Percentiles rank a stretch among this genome's conserved stretches.
Conservation (phyloP, 495 filamentous ascomycete genomes). For the Endocarpon pusillum region DNA sequence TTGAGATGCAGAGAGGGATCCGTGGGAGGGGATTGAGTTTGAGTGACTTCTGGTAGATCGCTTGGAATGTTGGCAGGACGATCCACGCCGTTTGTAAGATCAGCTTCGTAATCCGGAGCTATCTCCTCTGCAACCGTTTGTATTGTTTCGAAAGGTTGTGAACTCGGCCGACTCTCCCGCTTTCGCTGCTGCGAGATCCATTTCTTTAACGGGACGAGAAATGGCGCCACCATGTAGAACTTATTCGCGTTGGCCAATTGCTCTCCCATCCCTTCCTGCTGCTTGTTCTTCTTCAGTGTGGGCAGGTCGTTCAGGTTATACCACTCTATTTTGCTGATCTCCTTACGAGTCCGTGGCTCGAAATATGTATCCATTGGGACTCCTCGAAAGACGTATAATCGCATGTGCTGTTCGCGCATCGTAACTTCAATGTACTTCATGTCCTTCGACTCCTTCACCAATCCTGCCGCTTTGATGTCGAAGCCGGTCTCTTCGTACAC, state of each 20-base stretch:
- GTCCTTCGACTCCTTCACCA: conserved; percentile 48
- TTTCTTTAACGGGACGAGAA: conserved; percentile 67
- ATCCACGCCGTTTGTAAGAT: conserved; percentile 6
- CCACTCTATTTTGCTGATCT: conserved; percentile 94
- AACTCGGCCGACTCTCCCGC: conserved; percentile 28
- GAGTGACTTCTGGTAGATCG: conserved; percentile 24
- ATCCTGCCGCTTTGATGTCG: conserved; percentile 53
- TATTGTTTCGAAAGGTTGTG: conserved; percentile 9
- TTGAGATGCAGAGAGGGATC: conserved; percentile 48
- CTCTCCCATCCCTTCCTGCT: conserved; percentile 29
- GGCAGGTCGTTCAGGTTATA: conserved; percentile 78
- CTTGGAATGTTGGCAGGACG: conserved; percentile 17
- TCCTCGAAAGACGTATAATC: conserved; percentile 76
- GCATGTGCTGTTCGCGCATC: conserved; percentile 84
- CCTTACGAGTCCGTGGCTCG: conserved; percentile 78
- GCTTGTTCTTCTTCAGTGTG: conserved; percentile 53
- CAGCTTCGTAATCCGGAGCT: conserved; percentile 21
- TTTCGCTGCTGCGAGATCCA: conserved; percentile 79
- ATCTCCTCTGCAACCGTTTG: conserved; percentile 18
- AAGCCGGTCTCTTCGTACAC: conserved; percentile 93
- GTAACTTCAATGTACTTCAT: conserved; percentile 69
- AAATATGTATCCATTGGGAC: conserved; percentile 75
- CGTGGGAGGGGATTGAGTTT: conserved; percentile 12
- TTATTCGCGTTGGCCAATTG: conserved; percentile 56
- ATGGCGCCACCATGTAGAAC: conserved; percentile 96